Percentiles rank a stretch among this genome's conserved stretches.
These are phyloP conservation scores for Alternaria arborescens DNA, from an alignment of 2,329 filamentous ascomycete genomes.

Conservation along the genomic window DNA sequence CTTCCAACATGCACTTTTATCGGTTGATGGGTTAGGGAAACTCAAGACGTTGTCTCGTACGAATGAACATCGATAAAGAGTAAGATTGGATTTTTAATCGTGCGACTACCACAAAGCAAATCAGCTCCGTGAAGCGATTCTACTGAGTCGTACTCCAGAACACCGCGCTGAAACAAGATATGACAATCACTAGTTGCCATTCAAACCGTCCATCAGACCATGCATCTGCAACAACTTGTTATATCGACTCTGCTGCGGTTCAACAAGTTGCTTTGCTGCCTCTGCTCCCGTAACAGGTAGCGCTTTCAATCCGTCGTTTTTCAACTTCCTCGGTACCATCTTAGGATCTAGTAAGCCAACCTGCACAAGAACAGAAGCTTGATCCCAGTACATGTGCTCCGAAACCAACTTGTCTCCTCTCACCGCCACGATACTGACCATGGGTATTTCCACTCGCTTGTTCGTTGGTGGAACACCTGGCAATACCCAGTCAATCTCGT, in stretches of 20 bases:
- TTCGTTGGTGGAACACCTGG: conserved; percentile 65
- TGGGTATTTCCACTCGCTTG: conserved; percentile 63
- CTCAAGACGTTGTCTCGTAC: not conserved
- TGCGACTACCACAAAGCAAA: not conserved
- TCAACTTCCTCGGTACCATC: conserved; percentile 56
- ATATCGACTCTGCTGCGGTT: conserved; percentile 52
- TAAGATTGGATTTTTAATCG: not conserved
- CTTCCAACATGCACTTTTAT: conserved; percentile 79
- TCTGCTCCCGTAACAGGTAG: conserved; percentile 54
- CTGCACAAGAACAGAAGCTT: conserved; percentile 66
- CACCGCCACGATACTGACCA: conserved; percentile 65
- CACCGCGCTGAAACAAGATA: conserved; percentile 12
- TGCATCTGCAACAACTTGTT: conserved; percentile 51
- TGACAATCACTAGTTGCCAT: conserved; percentile 19
- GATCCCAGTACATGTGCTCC: conserved; percentile 69
- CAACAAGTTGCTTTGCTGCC: conserved; percentile 53
- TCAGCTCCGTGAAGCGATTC: not conserved
- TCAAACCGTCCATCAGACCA: conserved; percentile 43
- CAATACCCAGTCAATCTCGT: conserved; percentile 66
- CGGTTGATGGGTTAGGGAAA: conserved; percentile 56
- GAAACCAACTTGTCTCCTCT: conserved; percentile 62
- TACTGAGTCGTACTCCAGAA: conserved; percentile 10
- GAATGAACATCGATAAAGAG: not conserved
- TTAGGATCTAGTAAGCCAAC: conserved; percentile 65
- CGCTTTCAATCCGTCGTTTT: conserved; percentile 50